A percentile compares a stretch with the other conserved stretches of the same genome.
Conservation (phyloP, 805 yeast genomes). For the Yarrowia bubula region DNA sequence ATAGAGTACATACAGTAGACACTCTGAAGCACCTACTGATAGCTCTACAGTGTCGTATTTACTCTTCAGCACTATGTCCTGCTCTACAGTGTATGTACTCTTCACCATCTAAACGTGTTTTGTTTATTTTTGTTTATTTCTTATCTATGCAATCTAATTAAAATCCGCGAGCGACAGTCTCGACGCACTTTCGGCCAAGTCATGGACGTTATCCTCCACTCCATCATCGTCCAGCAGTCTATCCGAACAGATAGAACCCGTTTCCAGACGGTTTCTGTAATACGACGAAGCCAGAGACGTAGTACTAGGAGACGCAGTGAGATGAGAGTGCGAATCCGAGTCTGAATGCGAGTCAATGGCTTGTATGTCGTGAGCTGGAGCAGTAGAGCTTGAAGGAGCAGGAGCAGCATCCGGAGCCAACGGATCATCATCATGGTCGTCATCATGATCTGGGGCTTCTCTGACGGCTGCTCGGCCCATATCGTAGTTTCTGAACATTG, state of each 20-base stretch:
- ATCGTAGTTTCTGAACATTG: slow-evolving; percentile 1
- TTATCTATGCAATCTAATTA: background rate
- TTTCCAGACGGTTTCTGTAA: background rate
- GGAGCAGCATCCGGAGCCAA: background rate
- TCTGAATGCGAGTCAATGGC: background rate
- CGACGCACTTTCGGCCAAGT: background rate
- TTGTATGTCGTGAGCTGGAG: no score
- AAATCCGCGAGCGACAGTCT: background rate
- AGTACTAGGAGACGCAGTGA: background rate
- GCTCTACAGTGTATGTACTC: no score
- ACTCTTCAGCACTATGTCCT: no score
- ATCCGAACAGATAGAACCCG: slow-evolving; percentile 15
- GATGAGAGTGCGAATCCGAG: background rate
- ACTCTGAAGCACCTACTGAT: no score
- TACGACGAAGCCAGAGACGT: background rate
- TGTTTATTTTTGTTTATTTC: no score
- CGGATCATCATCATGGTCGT: background rate
- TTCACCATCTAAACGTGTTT: no score
- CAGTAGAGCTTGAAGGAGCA: background rate
- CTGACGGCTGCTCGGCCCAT: background rate
- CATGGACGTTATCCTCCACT: slow-evolving; percentile 9
- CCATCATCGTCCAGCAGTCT: slow-evolving; percentile 14
- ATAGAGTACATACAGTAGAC: no score
- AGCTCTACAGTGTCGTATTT: no score
- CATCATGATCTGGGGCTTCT: background rate